A percentile compares a stretch with the other conserved stretches of the same genome.
Conservation (phyloP, 2,329 filamentous ascomycete species). For the Microdochium paspali region DNA sequence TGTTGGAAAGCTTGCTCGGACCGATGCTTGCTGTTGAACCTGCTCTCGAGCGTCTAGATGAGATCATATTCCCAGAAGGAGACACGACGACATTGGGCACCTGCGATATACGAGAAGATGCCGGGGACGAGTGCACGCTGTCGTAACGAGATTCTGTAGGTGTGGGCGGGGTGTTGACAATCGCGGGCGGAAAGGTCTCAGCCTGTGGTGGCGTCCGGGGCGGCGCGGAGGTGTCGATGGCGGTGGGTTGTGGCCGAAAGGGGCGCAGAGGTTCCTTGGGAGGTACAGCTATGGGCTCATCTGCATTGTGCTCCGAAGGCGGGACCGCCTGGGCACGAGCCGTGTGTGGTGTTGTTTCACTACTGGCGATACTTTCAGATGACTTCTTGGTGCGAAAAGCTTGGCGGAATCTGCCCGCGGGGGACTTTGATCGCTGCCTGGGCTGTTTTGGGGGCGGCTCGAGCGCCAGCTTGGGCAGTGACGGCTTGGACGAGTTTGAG, state of each 20-base stretch:
- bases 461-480: slow-evolving; percentile 10
- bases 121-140: slow-evolving; percentile 11
- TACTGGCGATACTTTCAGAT: slow-evolving; percentile 7
- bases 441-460: not conserved
- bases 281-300: slow-evolving; percentile 11
- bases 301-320: slow-evolving; percentile 3
- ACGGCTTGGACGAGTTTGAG: not conserved
- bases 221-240: slow-evolving; percentile 14
- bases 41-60: slow-evolving; percentile 50
- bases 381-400: slow-evolving; percentile 53
- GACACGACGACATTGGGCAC: slow-evolving; percentile 48
- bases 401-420: slow-evolving; percentile 61
- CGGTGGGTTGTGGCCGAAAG: slow-evolving; percentile 10
- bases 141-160: slow-evolving; percentile 35
- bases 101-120: slow-evolving; percentile 10
- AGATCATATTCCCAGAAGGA: slow-evolving; percentile 61
- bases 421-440: slow-evolving; percentile 53
- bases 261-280: slow-evolving; percentile 9
- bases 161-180: slow-evolving; percentile 59
- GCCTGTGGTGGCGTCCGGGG: slow-evolving; percentile 38
- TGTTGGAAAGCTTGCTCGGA: slow-evolving; percentile 82
- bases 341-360: slow-evolving; percentile 11
- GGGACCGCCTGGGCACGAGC: slow-evolving; percentile 4
- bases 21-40: slow-evolving; percentile 41
- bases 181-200: slow-evolving; percentile 38